Conservation (phyloP, 306 rosid species). For the Casuarina equisetifolia region DNA sequence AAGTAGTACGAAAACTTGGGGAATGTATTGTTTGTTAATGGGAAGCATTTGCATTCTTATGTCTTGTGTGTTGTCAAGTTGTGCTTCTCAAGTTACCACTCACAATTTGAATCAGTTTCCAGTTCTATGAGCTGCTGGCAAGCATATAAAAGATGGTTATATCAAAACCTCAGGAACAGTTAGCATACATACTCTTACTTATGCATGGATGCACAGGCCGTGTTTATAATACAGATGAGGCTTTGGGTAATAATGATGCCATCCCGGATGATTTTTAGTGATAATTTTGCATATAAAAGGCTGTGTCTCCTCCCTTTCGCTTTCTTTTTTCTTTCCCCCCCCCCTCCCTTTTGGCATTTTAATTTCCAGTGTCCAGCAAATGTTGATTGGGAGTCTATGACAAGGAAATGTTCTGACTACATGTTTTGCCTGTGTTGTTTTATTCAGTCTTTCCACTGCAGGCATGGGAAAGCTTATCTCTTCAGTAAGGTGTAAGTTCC, state of each 20-base stretch:
- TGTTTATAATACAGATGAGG: not conserved
- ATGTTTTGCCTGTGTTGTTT: conserved; percentile 37
- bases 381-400: conserved; percentile 15
- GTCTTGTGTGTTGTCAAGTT: not conserved
- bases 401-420: conserved; percentile 36
- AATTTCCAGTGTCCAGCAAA: conserved; percentile 20
- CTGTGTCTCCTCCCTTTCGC: not conserved
- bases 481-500: conserved; percentile 69
- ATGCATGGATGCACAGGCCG: not conserved
- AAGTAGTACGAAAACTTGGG: not conserved
- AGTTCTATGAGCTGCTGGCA: not conserved
- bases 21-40: not conserved
- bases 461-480: conserved; percentile 93
- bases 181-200: not conserved
- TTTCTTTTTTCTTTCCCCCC: not conserved
- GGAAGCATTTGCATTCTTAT: not conserved
- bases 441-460: conserved; percentile 73
- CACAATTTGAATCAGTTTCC: not conserved
- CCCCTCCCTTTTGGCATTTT: not conserved
- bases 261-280: conserved; percentile 1
- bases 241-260: not conserved
- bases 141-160: not conserved
- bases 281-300: conserved; percentile 2
- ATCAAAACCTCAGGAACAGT: not conserved
- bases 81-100: not conserved